Evolutionary conservation across 805 yeast species (phyloP), one percentile per base, ranked within the genome.

Genomic region (Starmerella cellae): DNA sequence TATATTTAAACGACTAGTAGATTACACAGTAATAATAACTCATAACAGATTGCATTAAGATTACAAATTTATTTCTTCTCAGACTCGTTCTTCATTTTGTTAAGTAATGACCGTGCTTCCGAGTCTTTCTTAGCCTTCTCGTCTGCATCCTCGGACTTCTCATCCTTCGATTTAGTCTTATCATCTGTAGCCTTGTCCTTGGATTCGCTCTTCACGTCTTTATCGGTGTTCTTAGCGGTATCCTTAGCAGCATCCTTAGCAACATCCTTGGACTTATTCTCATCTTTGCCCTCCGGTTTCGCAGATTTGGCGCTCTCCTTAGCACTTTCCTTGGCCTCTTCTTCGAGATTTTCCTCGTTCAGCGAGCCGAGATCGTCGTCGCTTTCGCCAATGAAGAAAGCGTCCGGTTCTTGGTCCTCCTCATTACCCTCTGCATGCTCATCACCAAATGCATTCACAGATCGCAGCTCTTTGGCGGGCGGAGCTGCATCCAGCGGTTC

Each of bases 361-460:
- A 48, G 48, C 26, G 46, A 41, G 5, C 46, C 52, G 20, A 52
- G 42, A 19, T 49, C 51, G 42, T 51, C 55, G 39, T 55, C 59
- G 41, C 56, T 51, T 37, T 55, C 59, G 35, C 57, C 57, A 36
- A 55, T 55, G 37, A 54, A 53, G 43, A 55, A 55, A 14, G 58
- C 56, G 28, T 54, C 58, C 8, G 55, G 53, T 36, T 49, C 47
- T 5, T 51, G 56, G 40, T 51, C 55, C 8, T 43, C 51, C 4
- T 32, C 16, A 28, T 34, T 39, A 14, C 24, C 39, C 10, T 37
- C 23, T 4, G 40, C 37, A 5, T 27, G 23, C 22, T 44, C 52
- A 35, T 55, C 58, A 9, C 57, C 57, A 35, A 54, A 54, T 21
- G 50, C 57, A 36, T 55, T 55, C 23, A 55, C 57, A n/a, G 54